Evolutionary conservation across 176 grass and related monocot species (phyloP).

Genomic region (Eleusine indica): DNA sequence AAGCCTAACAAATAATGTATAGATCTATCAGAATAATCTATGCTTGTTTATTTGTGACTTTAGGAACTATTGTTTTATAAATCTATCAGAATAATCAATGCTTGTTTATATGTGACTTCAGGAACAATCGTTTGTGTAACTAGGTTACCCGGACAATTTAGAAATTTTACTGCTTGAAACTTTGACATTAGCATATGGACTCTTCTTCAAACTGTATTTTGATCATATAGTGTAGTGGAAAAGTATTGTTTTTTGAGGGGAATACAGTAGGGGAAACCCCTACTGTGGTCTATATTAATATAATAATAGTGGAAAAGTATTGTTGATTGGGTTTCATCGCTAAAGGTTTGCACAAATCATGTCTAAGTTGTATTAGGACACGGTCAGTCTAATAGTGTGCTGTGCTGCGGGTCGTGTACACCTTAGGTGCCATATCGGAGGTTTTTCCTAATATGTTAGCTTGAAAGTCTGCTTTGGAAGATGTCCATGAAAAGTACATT

Average conservation of each 20-base stretch:
- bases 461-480: neutral
- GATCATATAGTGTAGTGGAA: neutral
- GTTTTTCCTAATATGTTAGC: neutral
- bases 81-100: neutral
- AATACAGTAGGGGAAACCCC: too few species aligned
- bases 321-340: neutral
- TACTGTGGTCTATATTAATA: too few species aligned
- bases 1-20: neutral
- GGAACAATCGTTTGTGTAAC: neutral
- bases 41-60: neutral
- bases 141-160: neutral
- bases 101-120: neutral
- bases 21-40: neutral
- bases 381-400: neutral
- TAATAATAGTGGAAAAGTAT: neutral
- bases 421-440: neutral
- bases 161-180: neutral
- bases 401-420: neutral
- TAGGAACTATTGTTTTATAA: neutral
- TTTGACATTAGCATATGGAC: neutral
- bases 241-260: neutral
- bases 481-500: conserved; percentile 8
- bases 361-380: neutral
- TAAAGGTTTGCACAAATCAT: neutral
- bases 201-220: neutral